Evolutionary conservation across 805 yeast genomes (phyloP).

Genomic region (Ogataea pilisensis): DNA sequence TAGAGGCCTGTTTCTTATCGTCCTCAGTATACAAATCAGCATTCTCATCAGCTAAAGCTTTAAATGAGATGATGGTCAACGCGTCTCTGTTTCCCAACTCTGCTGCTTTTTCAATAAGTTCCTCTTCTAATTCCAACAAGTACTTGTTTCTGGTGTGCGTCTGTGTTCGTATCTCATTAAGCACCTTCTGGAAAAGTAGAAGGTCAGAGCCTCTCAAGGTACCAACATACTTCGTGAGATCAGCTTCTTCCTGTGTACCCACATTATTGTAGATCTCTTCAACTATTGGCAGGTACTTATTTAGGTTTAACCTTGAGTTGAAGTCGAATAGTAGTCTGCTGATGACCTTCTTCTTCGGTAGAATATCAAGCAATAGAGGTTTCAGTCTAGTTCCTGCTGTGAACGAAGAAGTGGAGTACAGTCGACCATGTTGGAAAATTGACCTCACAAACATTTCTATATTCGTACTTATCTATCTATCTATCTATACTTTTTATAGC

Average conservation of each 20-base stretch:
- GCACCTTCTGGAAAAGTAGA: conserved; percentile 61
- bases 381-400: conserved; percentile 12
- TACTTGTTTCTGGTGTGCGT: conserved; percentile 57
- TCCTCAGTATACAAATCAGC: conserved; percentile 35
- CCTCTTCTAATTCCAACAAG: conserved; percentile 61
- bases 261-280: conserved; percentile 46
- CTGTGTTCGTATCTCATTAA: conserved; percentile 56
- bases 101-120: conserved; percentile 77
- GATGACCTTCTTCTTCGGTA: conserved; percentile 56
- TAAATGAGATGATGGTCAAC: conserved; percentile 65
- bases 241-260: conserved; percentile 29
- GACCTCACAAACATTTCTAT: background rate
- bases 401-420: no score
- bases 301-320: conserved; percentile 53
- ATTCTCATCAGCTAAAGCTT: conserved; percentile 41
- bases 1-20: conserved; percentile 61
- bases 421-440: background rate
- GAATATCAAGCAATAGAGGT: conserved; percentile 41
- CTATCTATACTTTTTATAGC: no score
- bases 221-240: conserved; percentile 12
- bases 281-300: conserved; percentile 50
- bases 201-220: conserved; percentile 50
- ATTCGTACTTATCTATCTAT: no score
- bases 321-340: conserved; percentile 63
- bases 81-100: conserved; percentile 83